These are phyloP conservation scores for Podosphaera leucotricha DNA, from an alignment of 2,329 filamentous ascomycete genomes.

Conservation along the genomic window DNA sequence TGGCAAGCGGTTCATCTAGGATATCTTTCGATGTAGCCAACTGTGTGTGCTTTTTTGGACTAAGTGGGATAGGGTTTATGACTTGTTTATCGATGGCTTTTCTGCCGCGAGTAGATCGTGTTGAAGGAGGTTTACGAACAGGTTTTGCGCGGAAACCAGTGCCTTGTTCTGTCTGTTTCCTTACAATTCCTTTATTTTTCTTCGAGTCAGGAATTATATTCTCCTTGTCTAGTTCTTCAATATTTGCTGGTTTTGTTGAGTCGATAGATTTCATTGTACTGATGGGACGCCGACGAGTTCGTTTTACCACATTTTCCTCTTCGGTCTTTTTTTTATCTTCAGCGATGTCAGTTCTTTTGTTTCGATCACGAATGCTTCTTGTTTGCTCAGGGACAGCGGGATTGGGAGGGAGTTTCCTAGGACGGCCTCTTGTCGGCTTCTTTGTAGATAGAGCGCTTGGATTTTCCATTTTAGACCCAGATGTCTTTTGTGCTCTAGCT, in stretches of 20 bases:
- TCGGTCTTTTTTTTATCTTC: conserved; percentile 8
- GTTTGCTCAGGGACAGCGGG: conserved; percentile 6
- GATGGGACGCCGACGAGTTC: conserved; percentile 16
- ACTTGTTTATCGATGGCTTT: conserved; percentile 16
- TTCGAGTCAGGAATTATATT: conserved; percentile 25
- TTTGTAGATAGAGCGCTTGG: conserved; percentile 7
- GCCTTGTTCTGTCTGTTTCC: conserved; percentile 15
- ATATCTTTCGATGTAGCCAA: conserved; percentile 18
- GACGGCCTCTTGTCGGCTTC: conserved; percentile 21
- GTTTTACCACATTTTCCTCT: conserved; percentile 18
- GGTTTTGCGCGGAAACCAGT: conserved; percentile 23
- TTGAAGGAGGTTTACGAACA: conserved; percentile 22
- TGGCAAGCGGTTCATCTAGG: conserved; percentile 37
- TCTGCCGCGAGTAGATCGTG: conserved; percentile 10
- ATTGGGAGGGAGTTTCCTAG: conserved; percentile 18
- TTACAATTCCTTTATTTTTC: conserved; percentile 15
- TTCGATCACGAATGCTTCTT: conserved; percentile 10
- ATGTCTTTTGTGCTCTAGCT: conserved; percentile 23
- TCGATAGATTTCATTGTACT: conserved; percentile 21
- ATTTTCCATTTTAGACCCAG: conserved; percentile 10
- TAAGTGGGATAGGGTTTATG: conserved; percentile 25
- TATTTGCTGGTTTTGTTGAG: conserved; percentile 37
- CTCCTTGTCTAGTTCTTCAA: conserved; percentile 38
- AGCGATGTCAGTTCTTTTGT: conserved; percentile 10
- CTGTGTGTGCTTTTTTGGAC: conserved; percentile 41